Conservation (phyloP, 495 filamentous ascomycete genomes). For the Patellaria atrata region DNA sequence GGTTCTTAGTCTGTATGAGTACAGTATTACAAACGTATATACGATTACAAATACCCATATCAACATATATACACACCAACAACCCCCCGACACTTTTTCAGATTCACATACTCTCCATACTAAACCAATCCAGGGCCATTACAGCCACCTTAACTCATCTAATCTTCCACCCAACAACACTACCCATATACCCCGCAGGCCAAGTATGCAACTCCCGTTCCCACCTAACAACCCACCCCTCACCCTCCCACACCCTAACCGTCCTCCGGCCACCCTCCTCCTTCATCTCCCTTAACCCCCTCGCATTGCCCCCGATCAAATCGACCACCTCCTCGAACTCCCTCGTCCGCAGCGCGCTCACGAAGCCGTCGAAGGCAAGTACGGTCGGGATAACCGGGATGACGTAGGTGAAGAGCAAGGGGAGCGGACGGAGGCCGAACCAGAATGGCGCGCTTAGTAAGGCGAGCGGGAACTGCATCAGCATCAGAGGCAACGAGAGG, state of each 20-base stretch:
- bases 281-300: not conserved
- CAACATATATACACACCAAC: too few species aligned
- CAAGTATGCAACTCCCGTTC: constrained; percentile 20
- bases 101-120: too few species aligned
- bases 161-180: constrained; percentile 14
- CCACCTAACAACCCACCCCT: constrained; percentile 14
- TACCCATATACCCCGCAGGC: constrained; percentile 22
- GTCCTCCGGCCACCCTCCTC: not conserved
- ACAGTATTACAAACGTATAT: too few species aligned
- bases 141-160: too few species aligned
- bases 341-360: constrained; percentile 50
- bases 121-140: too few species aligned
- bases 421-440: constrained; percentile 31
- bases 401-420: constrained; percentile 49
- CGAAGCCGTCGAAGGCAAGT: constrained; percentile 49
- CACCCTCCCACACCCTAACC: constrained; percentile 6
- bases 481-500: constrained; percentile 38
- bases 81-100: too few species aligned
- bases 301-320: constrained; percentile 28
- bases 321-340: constrained; percentile 46
- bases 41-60: too few species aligned
- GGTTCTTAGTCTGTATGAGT: too few species aligned
- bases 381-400: constrained; percentile 50
- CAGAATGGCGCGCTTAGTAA: constrained; percentile 42
- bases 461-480: constrained; percentile 35